Conservation (phyloP, 2,329 filamentous ascomycete species). For the Penicillium polonicum region DNA sequence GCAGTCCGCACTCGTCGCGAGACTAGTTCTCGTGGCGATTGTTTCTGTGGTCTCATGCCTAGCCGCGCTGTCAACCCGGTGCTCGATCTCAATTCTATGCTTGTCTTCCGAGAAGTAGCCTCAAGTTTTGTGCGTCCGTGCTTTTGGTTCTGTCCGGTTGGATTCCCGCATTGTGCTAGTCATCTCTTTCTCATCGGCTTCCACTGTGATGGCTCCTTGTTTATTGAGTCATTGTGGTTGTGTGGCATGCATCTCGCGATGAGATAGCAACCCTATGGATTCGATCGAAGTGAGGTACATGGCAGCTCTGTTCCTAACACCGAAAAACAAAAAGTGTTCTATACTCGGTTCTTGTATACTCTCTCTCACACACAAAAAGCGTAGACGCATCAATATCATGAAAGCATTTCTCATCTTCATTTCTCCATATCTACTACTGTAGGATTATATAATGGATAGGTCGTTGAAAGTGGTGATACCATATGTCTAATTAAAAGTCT, state of each 20-base stretch:
- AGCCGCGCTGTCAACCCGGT: background rate
- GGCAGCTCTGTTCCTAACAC: conserved; percentile 18
- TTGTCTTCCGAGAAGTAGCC: conserved; percentile 5
- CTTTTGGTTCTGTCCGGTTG: conserved; percentile 13
- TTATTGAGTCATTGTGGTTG: background rate
- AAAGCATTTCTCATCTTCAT: conserved; percentile 4
- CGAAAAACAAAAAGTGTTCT: conserved; percentile 24
- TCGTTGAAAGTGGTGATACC: background rate
- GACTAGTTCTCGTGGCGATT: conserved; percentile 26
- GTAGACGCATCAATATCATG: conserved; percentile 12
- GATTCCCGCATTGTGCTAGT: conserved; percentile 8
- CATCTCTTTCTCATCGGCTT: conserved; percentile 11
- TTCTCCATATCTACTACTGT: background rate
- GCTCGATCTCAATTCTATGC: conserved; percentile 5
- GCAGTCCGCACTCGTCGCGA: conserved; percentile 41
- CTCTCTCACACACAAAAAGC: background rate
- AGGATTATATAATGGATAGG: background rate
- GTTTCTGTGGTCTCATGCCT: conserved; percentile 5
- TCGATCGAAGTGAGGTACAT: conserved; percentile 20
- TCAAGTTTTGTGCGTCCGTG: conserved; percentile 9
- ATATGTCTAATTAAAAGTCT: background rate
- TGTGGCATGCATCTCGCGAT: conserved; percentile 12
- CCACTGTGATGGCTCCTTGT: conserved; percentile 4
- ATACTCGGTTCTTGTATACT: conserved; percentile 11
- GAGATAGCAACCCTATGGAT: conserved; percentile 13